Evolutionary conservation across 1,284 basidiomycete species (phyloP), one percentile per base, ranked within the genome.

Genomic region (Phylloboletellus chloephorus): DNA sequence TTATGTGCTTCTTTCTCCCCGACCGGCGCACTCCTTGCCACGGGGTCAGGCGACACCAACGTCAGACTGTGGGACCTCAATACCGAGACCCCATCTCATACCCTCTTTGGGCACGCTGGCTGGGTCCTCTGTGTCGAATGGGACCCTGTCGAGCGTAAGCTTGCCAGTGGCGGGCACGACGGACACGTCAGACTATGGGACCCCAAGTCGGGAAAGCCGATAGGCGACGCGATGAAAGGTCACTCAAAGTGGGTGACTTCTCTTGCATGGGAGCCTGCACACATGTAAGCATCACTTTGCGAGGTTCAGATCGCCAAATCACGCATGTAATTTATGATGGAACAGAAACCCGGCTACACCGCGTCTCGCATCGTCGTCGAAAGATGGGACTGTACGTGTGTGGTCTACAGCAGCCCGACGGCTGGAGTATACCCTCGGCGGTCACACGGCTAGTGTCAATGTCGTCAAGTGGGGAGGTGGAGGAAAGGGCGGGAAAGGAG

Each of bases 41-140:
- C 96, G 0, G 95, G 95, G 3, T 91, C 92, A 0, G 95, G 95
- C 3, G 95, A 98, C 61, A 90, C 89, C 35, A 92, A 88, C 32
- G 92, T 88, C 10, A 78, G 95, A 7, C 65, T 98, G 24, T 98
- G 95, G 95, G 88, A 98, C 64, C 76, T 98, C 43, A 79, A 88
- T 56, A 94, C 89, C 0, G 96, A 98, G 67, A 87, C 81, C 8
- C 95, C 95, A 0, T 88, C 89, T 37, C 87, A 91, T 61, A 87
- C 84, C 7, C 73, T 98, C 9, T 68, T 77, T 0, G 95, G 95
- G 0, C 96, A 98, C 61, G 80, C 82, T 48, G 93, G 92, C 0
- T 98, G 94, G 94, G 91, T 98, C 1, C 73, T 98, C 1, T 96
- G 92, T 52, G 88, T 94, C 3, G 96, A 97, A 59, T 98, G 95